phyloP scores from a whole-genome alignment of 176 grass and related monocot species.

The Saccharum spontaneum region DNA sequence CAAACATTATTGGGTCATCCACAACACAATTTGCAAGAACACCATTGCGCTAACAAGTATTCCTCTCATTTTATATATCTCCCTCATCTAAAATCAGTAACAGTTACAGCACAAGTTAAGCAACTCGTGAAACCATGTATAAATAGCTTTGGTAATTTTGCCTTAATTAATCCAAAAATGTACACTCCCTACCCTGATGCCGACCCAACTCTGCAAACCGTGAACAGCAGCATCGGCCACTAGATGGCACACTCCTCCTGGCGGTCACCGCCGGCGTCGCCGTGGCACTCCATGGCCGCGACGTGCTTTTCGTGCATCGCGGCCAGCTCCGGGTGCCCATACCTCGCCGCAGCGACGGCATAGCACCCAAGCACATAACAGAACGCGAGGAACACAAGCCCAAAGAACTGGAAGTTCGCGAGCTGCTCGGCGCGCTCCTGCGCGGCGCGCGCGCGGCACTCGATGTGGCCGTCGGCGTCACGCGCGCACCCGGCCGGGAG shows the following conservation, averaged over 20 bases:
- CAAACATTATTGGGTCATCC: neutral
- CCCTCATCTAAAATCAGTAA: neutral
- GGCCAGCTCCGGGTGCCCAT: conserved; percentile 48
- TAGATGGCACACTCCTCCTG: conserved; percentile 26
- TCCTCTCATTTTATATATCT: neutral
- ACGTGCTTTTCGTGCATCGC: conserved; percentile 30
- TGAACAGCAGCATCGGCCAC: neutral
- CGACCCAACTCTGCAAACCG: neutral
- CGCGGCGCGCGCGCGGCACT: conserved; percentile 45
- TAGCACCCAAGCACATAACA: conserved; percentile 44
- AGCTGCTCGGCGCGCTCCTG: conserved; percentile 69
- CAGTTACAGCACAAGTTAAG: conserved; percentile 7
- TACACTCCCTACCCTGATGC: neutral
- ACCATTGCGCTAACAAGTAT: neutral
- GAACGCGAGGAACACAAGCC: conserved; percentile 26
- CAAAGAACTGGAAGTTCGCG: conserved; percentile 67
- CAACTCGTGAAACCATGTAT: neutral
- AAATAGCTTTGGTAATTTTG: neutral
- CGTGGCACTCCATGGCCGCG: conserved; percentile 16
- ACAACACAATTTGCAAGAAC: neutral
- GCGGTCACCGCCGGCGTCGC: neutral
- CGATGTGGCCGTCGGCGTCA: conserved; percentile 36
- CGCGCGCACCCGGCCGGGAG: conserved; percentile 63
- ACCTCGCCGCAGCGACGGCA: conserved; percentile 39
- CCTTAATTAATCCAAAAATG: neutral